Conservation (phyloP, 2,329 filamentous ascomycete species). For the Helminthosporium solani region DNA sequence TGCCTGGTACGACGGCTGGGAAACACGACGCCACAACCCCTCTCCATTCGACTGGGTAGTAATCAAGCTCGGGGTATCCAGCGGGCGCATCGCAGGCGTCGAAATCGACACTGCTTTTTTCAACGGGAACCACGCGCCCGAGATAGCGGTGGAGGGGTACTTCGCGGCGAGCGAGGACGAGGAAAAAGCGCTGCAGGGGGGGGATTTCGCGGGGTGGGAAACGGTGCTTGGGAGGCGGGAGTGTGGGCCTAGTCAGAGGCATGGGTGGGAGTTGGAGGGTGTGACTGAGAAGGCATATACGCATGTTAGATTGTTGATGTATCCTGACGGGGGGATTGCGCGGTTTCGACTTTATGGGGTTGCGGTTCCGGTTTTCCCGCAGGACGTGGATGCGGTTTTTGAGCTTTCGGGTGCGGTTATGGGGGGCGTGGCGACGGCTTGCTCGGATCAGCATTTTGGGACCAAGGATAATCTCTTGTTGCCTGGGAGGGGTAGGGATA, state of each 20-base stretch:
- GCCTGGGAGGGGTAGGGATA: slow-evolving; percentile 75
- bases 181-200: slow-evolving; percentile 60
- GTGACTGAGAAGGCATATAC: slow-evolving; percentile 68
- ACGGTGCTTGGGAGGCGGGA: slow-evolving; percentile 68
- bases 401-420: slow-evolving; percentile 78
- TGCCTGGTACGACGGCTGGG: slow-evolving; percentile 67
- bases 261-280: slow-evolving; percentile 67
- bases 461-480: slow-evolving; percentile 78
- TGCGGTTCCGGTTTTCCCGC: slow-evolving; percentile 73
- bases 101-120: slow-evolving; percentile 83
- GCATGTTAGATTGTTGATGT: slow-evolving; percentile 80
- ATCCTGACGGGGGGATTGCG: slow-evolving; percentile 81
- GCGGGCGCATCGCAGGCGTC: slow-evolving; percentile 69
- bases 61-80: slow-evolving; percentile 61
- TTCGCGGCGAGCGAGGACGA: slow-evolving; percentile 59
- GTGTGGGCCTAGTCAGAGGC: slow-evolving; percentile 72
- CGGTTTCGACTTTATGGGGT: slow-evolving; percentile 75
- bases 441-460: slow-evolving; percentile 83
- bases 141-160: slow-evolving; percentile 74
- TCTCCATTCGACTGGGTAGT: slow-evolving; percentile 61
- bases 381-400: slow-evolving; percentile 63
- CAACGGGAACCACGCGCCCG: slow-evolving; percentile 78
- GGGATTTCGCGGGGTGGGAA: slow-evolving; percentile 59
- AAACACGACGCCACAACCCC: slow-evolving; percentile 61
- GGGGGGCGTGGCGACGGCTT: slow-evolving; percentile 72